These are phyloP conservation scores for Paracoccidioides brasiliensis DNA, from an alignment of 2,329 filamentous ascomycete genomes.

Conservation along the genomic window DNA sequence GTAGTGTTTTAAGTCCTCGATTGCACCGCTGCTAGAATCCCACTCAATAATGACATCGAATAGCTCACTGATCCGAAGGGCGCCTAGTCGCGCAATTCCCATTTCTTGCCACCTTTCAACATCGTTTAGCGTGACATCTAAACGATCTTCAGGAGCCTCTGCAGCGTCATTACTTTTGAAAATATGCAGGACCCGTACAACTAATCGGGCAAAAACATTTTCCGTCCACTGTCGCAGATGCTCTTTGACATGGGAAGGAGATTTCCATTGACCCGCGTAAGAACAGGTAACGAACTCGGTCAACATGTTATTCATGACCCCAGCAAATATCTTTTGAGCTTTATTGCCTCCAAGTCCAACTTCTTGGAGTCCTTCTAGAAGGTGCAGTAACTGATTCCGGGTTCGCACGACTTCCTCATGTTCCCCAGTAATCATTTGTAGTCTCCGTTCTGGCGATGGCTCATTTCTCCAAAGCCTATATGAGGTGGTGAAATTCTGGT, in stretches of 20 bases:
- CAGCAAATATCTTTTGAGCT: conserved; percentile 45
- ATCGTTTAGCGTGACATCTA: conserved; percentile 28
- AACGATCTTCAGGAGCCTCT: conserved; percentile 11
- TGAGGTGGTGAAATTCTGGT: conserved; percentile 23
- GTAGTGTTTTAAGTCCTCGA: conserved; percentile 48
- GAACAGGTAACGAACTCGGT: conserved; percentile 42
- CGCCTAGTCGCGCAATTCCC: conserved; percentile 42
- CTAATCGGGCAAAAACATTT: conserved; percentile 40
- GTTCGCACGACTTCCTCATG: conserved; percentile 18
- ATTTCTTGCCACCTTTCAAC: conserved; percentile 44
- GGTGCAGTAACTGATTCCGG: conserved; percentile 22
- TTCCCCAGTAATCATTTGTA: conserved; percentile 23
- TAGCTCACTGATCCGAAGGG: conserved; percentile 42
- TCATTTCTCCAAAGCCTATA: conserved; percentile 27
- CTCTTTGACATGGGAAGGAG: conserved; percentile 34
- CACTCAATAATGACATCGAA: conserved; percentile 52
- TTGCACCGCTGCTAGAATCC: conserved; percentile 45
- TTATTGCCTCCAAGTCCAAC: conserved; percentile 43
- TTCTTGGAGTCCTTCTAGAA: conserved; percentile 36
- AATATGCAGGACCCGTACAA: conserved; percentile 36
- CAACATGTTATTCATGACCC: conserved; percentile 45
- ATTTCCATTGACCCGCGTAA: conserved; percentile 46
- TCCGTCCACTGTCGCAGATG: conserved; percentile 44
- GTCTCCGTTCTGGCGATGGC: conserved; percentile 16
- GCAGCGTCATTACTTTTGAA: conserved; percentile 19